A percentile compares a stretch with the other conserved stretches of the same genome.
Evolutionary conservation across 257 asterid genomes (phyloP).

Genomic region (Fraxinus cuspidata): DNA sequence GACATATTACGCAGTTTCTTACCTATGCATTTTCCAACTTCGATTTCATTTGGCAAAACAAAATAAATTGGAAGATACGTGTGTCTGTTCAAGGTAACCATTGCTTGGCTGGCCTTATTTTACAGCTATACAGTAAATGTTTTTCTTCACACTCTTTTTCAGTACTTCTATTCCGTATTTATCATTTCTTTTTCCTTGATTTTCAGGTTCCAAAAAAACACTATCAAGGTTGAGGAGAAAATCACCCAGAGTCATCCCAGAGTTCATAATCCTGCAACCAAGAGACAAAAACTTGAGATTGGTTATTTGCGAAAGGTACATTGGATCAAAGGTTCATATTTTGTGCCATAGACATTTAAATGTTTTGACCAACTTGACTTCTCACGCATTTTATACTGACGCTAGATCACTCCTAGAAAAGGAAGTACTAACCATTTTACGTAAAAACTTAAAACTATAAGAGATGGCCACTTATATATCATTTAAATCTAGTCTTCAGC

Average conservation of each 20-base stretch:
- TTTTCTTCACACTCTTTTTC: neutral
- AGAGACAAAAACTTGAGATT: conserved; percentile 78
- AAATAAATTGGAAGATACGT: conserved; percentile 34
- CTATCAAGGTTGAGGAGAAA: conserved; percentile 31
- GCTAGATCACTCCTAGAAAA: neutral
- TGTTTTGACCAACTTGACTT: conserved; percentile 6
- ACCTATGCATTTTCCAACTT: too few species aligned
- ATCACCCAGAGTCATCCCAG: conserved; percentile 32
- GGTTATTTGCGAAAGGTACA: conserved; percentile 77
- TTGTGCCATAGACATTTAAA: neutral
- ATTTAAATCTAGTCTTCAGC: too few species aligned
- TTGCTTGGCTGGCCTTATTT: neutral
- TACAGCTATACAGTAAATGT: neutral
- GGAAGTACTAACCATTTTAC: neutral
- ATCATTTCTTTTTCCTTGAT: conserved; percentile 24
- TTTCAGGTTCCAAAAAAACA: conserved; percentile 47
- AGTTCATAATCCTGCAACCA: conserved; percentile 46
- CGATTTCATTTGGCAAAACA: conserved; percentile 68
- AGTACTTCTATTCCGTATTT: neutral
- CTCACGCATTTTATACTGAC: neutral
- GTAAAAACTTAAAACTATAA: too few species aligned
- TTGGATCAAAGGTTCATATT: neutral
- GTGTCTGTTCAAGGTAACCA: conserved; percentile 51
- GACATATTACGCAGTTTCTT: too few species aligned
- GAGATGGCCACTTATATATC: too few species aligned